These are phyloP conservation scores for Sonneratia caseolaris DNA, from an alignment of 345 rosid genomes.

Conservation along the genomic window DNA sequence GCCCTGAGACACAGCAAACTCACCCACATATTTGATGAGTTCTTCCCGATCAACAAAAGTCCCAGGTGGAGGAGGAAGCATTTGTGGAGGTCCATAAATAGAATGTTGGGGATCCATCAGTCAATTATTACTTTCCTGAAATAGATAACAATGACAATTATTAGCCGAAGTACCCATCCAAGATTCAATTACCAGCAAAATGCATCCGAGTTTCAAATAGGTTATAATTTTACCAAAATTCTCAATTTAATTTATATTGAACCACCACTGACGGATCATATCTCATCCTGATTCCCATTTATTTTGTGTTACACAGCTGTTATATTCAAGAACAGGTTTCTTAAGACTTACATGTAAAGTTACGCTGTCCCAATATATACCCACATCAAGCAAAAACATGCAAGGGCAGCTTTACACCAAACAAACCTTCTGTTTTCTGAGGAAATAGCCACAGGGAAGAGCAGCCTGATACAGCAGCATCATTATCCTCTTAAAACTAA, in stretches of 20 bases:
- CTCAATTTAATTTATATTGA: neutral
- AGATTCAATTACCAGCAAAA: neutral
- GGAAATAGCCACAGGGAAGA: neutral
- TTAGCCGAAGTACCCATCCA: neutral
- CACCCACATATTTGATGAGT: constrained; percentile 33
- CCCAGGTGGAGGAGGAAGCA: constrained; percentile 37
- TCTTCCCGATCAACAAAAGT: constrained; percentile 35
- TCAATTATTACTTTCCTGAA: constrained; percentile 1
- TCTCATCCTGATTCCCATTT: neutral
- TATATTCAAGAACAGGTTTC: neutral
- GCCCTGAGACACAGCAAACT: constrained; percentile 38
- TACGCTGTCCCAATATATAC: neutral
- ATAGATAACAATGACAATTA: neutral
- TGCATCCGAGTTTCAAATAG: neutral
- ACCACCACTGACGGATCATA: neutral
- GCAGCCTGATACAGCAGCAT: neutral
- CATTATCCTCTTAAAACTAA: neutral
- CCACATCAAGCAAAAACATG: neutral
- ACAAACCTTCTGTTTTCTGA: neutral
- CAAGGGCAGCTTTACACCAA: neutral
- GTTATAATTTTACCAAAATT: neutral
- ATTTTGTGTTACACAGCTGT: neutral
- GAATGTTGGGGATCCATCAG: constrained; percentile 11
- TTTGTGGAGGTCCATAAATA: constrained; percentile 9
- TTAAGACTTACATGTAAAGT: neutral